Base-by-base conservation (phyloP, 2,329 filamentous ascomycete species). In the Alternaria ventricosa region DNA sequence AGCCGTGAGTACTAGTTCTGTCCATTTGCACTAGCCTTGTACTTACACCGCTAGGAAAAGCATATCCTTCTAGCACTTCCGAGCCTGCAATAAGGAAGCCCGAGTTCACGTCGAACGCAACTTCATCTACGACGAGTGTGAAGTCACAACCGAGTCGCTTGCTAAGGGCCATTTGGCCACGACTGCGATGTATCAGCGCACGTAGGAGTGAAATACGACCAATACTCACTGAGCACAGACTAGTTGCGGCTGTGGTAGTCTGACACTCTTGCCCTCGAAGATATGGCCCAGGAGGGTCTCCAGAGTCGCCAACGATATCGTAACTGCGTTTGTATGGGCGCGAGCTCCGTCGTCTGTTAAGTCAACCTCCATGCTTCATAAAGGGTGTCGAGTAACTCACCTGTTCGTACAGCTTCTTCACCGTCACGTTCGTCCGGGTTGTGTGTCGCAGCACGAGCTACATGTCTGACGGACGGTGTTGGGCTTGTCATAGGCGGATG, bases 151-250 rank as follows among this genome's bases (percentile, higher is more conserved):
- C 30, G 1, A 36, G 30, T 36, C 30, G 30, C 30, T 15, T 36
- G 1, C 1, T 2, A 8, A 36, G 30, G 30, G 1, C 1, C 30
- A 36, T 36, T 15, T 36, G 13, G 1, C 1, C 1, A 36, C 1
- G 30, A 36, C 30, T 36, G 1, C 30, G 6, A 36, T 36, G 15
- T 8, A 36, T 36, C 30, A 36, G 30, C 30, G 30, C 30, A 30
- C 3, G 3, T 30, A 30, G 0, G 28, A 30, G 1, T 3, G 3
- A 0, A 6, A 30, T 3, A 6, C 1, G 5, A 30, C 13, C 28
- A 30, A 13, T 3, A 3, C 28, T 30, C 3, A 30, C 30, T 36
- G 13, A 36, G 30, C 30, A 15, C 30, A 36, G 4, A 36, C 1
- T 15, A 15, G 13, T 15, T 36, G 30, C 3, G 30, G 3, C 4